Evolutionary conservation across 768 basidiomycete genomes (phyloP).

Genomic region (Mycena sanguinolenta): DNA sequence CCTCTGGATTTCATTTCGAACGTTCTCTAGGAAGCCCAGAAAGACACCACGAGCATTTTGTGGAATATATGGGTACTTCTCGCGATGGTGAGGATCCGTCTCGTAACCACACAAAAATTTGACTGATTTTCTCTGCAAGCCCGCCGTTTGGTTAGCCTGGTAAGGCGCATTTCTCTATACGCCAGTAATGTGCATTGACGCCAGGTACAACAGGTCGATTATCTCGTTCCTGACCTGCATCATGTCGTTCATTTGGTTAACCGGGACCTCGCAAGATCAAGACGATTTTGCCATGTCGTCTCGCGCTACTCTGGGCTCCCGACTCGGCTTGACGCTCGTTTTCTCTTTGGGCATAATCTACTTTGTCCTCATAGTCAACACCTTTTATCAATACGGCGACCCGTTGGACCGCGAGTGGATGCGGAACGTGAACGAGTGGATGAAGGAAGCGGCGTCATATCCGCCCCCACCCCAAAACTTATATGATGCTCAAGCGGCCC

Average conservation of each 20-base stretch:
- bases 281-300: slow-evolving; percentile 38
- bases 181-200: not conserved
- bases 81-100: slow-evolving; percentile 52
- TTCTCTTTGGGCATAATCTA: slow-evolving; percentile 67
- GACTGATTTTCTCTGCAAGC: slow-evolving; percentile 47
- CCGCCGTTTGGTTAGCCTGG: slow-evolving; percentile 26
- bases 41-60: slow-evolving; percentile 44
- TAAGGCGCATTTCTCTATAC: not conserved
- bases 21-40: slow-evolving; percentile 63
- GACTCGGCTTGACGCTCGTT: slow-evolving; percentile 60
- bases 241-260: slow-evolving; percentile 74
- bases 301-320: slow-evolving; percentile 51
- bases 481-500: not conserved
- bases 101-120: not conserved
- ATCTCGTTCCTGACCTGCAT: slow-evolving; percentile 68
- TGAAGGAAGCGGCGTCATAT: slow-evolving; percentile 39
- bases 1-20: not conserved
- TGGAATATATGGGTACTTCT: slow-evolving; percentile 84
- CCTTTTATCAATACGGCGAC: slow-evolving; percentile 67
- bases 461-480: not conserved
- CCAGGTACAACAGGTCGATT: slow-evolving; percentile 60
- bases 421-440: slow-evolving; percentile 43
- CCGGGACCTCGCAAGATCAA: slow-evolving; percentile 54
- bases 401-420: slow-evolving; percentile 52
- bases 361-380: slow-evolving; percentile 63